A percentile compares a stretch with the other conserved stretches of the same genome.
phyloP scores from a whole-genome alignment of 1,284 basidiomycete species.

The Sphagnurus paluster region DNA sequence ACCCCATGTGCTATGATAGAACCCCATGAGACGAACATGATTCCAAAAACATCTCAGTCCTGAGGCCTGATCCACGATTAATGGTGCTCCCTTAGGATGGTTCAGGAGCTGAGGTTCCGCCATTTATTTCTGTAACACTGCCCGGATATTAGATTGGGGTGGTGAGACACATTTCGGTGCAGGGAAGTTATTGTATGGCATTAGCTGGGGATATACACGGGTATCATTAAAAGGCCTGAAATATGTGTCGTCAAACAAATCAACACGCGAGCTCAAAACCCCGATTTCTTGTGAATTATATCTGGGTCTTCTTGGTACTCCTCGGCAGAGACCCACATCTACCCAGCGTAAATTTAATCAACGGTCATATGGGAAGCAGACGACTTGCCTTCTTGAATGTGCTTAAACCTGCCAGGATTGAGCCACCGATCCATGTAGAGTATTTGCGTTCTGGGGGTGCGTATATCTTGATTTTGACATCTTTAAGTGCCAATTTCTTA shows the following conservation, averaged over 20 bases:
- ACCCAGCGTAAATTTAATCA: neutral
- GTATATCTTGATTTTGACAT: conserved; percentile 99
- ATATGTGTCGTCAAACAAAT: conserved; percentile 8
- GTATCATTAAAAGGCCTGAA: conserved; percentile 25
- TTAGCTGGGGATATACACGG: conserved; percentile 21
- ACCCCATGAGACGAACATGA: conserved; percentile 6
- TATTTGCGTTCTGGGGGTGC: conserved; percentile 99
- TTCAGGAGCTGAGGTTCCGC: too few species aligned
- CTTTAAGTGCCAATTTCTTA: conserved; percentile 95
- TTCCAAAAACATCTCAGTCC: conserved; percentile 1
- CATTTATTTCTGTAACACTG: too few species aligned
- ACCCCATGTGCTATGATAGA: conserved; percentile 31
- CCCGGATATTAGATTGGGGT: too few species aligned
- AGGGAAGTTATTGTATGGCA: conserved; percentile 4
- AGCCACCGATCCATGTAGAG: conserved; percentile 99
- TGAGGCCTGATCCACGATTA: neutral
- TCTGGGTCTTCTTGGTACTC: conserved; percentile 99
- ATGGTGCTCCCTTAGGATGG: neutral
- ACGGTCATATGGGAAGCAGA: neutral
- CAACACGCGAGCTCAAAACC: conserved; percentile 48
- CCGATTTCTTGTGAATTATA: conserved; percentile 92
- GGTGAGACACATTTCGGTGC: too few species aligned
- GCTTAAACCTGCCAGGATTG: conserved; percentile 91
- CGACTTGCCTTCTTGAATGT: conserved; percentile 92
- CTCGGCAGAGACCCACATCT: conserved; percentile 99